Evolutionary conservation across 139 green algal genomes (phyloP).

Genomic region (Volvox africanus): DNA sequence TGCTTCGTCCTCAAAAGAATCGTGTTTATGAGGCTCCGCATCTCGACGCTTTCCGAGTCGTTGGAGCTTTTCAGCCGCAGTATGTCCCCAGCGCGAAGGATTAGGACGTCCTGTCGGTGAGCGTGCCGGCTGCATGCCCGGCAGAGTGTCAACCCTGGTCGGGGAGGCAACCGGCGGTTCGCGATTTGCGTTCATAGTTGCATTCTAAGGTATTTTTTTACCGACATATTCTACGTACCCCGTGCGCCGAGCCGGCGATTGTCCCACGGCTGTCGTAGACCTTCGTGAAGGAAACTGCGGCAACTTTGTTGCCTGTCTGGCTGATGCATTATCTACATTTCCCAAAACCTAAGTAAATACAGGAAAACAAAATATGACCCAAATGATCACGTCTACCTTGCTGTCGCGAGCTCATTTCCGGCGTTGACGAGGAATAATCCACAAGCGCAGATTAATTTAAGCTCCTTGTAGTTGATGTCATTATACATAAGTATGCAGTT

Average conservation of each 20-base stretch:
- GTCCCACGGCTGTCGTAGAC: not conserved
- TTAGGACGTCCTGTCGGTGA: not conserved
- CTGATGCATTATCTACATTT: not conserved
- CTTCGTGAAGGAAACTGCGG: constrained; percentile 10
- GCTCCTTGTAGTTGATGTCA: not conserved
- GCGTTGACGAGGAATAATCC: not conserved
- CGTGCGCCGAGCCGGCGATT: not conserved
- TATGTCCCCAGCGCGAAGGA: not conserved
- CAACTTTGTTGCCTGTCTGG: not conserved
- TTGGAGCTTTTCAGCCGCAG: not conserved
- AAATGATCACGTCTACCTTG: not conserved
- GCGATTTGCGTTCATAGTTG: not conserved
- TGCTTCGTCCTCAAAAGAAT: not conserved
- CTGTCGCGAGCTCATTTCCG: constrained; percentile 12
- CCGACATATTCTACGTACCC: not conserved
- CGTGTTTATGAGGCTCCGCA: not conserved
- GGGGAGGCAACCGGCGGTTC: not conserved
- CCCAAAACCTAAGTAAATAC: not conserved
- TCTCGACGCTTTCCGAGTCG: not conserved
- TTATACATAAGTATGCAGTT: not conserved
- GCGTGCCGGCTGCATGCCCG: not conserved
- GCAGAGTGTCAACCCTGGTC: constrained; percentile 5
- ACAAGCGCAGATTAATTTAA: not conserved
- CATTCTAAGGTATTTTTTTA: not conserved
- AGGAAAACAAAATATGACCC: not conserved